Evolutionary conservation across 345 rosid genomes (phyloP), one percentile per base, ranked within the genome.

Genomic region (Moricandia moricandioides): DNA sequence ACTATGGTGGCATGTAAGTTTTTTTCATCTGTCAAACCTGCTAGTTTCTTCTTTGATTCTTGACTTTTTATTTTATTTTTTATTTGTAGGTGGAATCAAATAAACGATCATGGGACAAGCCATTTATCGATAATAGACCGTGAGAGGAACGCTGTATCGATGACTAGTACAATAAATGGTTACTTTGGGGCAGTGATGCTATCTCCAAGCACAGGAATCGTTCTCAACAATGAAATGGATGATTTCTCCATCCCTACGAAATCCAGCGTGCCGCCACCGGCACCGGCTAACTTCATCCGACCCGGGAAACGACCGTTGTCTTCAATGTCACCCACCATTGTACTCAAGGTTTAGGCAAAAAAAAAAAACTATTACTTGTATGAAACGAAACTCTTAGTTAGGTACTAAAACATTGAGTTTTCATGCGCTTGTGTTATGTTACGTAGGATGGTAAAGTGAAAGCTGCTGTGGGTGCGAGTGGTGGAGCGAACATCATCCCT

Each of bases 221-320:
- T 89, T 60, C 79, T 88, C 1, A 86, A 89, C 85, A 87, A 89
- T 65, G 84, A 89, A 75, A 89, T 89, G 96, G 90, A 84, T 14
- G 89, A 86, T 71, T 89, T 88, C 76, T 84, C 92, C 4, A 68
- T 78, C 51, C 88, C 88, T 0, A 9, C 0, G 1, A 72, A 72
- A 35, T 29, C 67, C 4, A 54, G 30, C 3, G 57, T 72, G 35
- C 75, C 80, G 2, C 88, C 83, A 0, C 88, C 88, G 0, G 82
- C 96, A 17, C 88, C 82, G 0, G 29, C 83, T 65, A 89, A 89
- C 71, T 85, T 85, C 49, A 49, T 89, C 62, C 79, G 80, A 7
- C 90, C 90, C 0, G 82, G 87, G 4, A 89, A 88, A 79, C 77
- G 95, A 69, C 89, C 92, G 3, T 72, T 89, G 62, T 88, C 90